Percentiles rank a stretch among this genome's conserved stretches.
These are phyloP conservation scores for Pestalotiopsis sp. DNA, from an alignment of 2,329 filamentous ascomycete genomes.

Conservation along the genomic window DNA sequence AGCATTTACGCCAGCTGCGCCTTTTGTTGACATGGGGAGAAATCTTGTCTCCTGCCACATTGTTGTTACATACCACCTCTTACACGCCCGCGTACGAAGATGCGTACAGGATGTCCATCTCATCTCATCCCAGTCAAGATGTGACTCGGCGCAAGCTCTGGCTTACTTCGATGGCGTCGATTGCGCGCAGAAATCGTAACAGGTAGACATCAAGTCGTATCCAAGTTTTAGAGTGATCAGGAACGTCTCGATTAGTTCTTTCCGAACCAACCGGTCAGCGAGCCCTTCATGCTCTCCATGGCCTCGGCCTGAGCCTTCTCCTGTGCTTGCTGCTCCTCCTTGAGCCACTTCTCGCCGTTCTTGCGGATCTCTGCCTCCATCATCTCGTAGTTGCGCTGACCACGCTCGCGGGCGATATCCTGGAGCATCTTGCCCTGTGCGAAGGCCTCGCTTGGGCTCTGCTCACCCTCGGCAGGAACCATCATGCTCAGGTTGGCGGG, in stretches of 20 bases:
- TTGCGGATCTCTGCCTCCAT: slow-evolving; percentile 90
- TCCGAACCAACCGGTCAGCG: slow-evolving; percentile 63
- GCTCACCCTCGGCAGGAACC: slow-evolving; percentile 66
- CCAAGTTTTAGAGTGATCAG: neutral
- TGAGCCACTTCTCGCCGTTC: slow-evolving; percentile 94
- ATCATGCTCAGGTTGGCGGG: slow-evolving; percentile 65
- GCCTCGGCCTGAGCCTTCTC: slow-evolving; percentile 89
- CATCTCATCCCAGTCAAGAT: neutral
- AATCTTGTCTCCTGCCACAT: neutral
- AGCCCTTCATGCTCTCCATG: slow-evolving; percentile 89
- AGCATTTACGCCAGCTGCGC: neutral
- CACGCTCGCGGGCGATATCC: slow-evolving; percentile 90
- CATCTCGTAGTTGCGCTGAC: slow-evolving; percentile 85
- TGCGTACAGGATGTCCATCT: neutral
- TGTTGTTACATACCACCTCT: neutral
- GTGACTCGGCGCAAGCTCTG: neutral
- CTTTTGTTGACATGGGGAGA: neutral
- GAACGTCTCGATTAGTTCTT: slow-evolving; percentile 18
- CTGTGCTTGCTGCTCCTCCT: slow-evolving; percentile 86
- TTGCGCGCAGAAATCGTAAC: neutral
- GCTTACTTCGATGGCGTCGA: neutral
- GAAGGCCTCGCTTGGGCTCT: slow-evolving; percentile 73
- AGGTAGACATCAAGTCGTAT: neutral
- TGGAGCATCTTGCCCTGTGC: slow-evolving; percentile 96
- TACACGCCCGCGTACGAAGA: neutral